These are phyloP conservation scores for Saururus chinensis DNA, from an alignment of 164 flowering plant species.

Conservation along the genomic window DNA sequence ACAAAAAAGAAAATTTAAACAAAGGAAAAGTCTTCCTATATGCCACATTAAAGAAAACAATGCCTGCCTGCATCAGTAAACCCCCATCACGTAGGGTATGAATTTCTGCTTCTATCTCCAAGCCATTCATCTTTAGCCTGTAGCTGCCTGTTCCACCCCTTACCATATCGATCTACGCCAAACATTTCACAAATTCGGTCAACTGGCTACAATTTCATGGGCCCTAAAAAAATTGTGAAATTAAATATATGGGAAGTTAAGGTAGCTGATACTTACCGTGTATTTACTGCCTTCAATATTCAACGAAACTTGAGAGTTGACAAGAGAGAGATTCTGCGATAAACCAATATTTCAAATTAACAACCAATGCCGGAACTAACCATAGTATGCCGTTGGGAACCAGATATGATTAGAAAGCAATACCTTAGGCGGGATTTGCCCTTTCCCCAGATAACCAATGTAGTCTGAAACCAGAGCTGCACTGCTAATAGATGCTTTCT, in stretches of 20 bases:
- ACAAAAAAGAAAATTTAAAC: background rate
- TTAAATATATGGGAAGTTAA: background rate
- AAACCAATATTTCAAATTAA: background rate
- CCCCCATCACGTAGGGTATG: conserved; percentile 99
- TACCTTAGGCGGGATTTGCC: conserved; percentile 99
- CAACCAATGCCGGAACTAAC: conserved; percentile 4
- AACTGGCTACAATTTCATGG: background rate
- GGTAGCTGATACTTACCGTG: conserved; percentile 36
- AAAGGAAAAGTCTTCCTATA: background rate
- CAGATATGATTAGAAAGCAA: background rate
- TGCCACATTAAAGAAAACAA: background rate
- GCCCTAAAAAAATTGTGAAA: background rate
- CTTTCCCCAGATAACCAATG: conserved; percentile 96
- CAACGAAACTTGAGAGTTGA: conserved; percentile 80
- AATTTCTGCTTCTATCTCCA: conserved; percentile 92
- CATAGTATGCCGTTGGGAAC: background rate
- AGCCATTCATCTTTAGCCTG: conserved; percentile 68
- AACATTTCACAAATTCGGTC: background rate
- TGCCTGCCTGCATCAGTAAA: conserved; percentile 88
- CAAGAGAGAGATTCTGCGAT: conserved; percentile 93
- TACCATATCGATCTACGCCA: conserved; percentile 72
- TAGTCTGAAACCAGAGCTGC: conserved; percentile 95
- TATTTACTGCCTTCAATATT: conserved; percentile 99
- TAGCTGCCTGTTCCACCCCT: conserved; percentile 97
- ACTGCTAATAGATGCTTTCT: conserved; percentile 97